These are phyloP conservation scores for Chamaenerion angustifolium DNA, from an alignment of 345 rosid species.

Conservation along the genomic window DNA sequence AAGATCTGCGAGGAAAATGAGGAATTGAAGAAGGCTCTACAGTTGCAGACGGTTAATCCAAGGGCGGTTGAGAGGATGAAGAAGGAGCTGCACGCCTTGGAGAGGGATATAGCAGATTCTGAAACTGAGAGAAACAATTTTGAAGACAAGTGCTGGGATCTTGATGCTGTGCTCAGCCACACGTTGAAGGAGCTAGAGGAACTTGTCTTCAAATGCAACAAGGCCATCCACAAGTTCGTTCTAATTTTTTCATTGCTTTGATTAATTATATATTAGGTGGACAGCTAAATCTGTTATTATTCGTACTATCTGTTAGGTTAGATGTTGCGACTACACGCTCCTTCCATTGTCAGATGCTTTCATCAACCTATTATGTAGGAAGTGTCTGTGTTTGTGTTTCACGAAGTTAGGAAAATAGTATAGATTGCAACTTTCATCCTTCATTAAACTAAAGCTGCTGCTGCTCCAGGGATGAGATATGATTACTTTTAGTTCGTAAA, in stretches of 20 bases:
- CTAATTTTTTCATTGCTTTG: neutral
- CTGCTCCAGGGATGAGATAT: too few species aligned
- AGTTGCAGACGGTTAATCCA: constrained; percentile 52
- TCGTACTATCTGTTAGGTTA: too few species aligned
- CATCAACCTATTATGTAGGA: too few species aligned
- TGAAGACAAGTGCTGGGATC: constrained; percentile 83
- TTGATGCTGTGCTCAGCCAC: constrained; percentile 27
- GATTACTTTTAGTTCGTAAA: too few species aligned
- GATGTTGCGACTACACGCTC: too few species aligned
- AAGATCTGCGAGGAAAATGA: constrained; percentile 51
- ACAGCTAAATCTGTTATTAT: too few species aligned
- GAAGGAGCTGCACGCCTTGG: constrained; percentile 78
- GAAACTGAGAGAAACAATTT: constrained; percentile 47
- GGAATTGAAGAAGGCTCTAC: constrained; percentile 57
- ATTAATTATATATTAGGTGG: too few species aligned
- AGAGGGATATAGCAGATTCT: constrained; percentile 59
- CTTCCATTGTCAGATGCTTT: too few species aligned
- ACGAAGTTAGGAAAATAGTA: too few species aligned
- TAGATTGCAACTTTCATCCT: too few species aligned
- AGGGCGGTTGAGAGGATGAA: constrained; percentile 90
- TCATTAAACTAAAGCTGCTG: too few species aligned
- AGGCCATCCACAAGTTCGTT: constrained; percentile 47
- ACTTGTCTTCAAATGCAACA: constrained; percentile 65
- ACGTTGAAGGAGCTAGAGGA: constrained; percentile 58
- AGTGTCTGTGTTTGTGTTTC: too few species aligned